phyloP scores from a whole-genome alignment of 768 basidiomycete species.

The Podaxis sp. region DNA sequence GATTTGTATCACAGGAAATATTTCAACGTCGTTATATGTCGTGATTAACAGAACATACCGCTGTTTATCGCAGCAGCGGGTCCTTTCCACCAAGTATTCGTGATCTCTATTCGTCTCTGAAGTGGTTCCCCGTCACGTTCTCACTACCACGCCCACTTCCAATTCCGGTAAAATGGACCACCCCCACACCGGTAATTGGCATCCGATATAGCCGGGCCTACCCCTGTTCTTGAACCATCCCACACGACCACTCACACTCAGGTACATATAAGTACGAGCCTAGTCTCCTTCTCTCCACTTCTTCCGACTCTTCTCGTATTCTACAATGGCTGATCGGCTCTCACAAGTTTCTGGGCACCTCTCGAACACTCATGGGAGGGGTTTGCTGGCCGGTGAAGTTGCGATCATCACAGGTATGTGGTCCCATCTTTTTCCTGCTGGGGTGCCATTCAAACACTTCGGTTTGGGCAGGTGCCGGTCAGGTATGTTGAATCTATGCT shows the following conservation, averaged over 20 bases:
- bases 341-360: constrained; percentile 71
- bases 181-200: not conserved
- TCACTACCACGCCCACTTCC: not conserved
- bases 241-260: not conserved
- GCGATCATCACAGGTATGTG: constrained; percentile 81
- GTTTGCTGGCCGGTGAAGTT: constrained; percentile 71
- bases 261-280: not conserved
- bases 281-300: not conserved
- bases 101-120: no score
- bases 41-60: no score
- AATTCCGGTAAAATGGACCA: not conserved
- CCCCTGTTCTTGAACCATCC: not conserved
- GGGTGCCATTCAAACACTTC: not conserved
- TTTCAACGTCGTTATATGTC: no score
- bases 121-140: no score
- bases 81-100: no score
- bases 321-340: constrained; percentile 51
- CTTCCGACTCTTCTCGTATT: not conserved
- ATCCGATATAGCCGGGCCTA: not conserved
- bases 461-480: constrained; percentile 58
- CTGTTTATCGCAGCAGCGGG: no score
- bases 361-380: constrained; percentile 45
- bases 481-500: constrained; percentile 36
- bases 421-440: not conserved
- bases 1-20: no score